Evolutionary conservation across 768 basidiomycete genomes (phyloP).

Genomic region (Rhizopogon roseolus): DNA sequence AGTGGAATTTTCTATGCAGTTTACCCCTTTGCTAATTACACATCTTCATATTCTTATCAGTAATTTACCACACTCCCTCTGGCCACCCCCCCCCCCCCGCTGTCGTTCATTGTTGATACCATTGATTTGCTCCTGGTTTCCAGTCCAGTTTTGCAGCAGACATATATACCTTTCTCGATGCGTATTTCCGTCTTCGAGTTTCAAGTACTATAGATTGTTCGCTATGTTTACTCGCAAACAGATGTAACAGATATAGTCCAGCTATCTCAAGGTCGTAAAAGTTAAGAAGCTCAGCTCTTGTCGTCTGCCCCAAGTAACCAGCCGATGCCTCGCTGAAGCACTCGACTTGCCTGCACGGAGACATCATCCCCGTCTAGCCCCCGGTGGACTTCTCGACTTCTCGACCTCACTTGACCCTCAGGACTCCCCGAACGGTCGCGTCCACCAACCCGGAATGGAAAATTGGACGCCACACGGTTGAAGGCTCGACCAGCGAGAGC

Average conservation of each 20-base stretch:
- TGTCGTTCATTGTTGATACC: constrained; percentile 21
- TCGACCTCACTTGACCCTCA: constrained; percentile 19
- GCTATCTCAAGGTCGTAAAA: not conserved
- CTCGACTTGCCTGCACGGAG: constrained; percentile 69
- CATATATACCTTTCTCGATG: constrained; percentile 20
- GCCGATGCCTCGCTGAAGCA: constrained; percentile 86
- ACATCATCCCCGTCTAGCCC: constrained; percentile 55
- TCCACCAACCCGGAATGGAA: constrained; percentile 61
- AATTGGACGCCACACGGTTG: constrained; percentile 68
- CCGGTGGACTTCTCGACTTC: constrained; percentile 35
- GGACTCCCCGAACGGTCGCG: constrained; percentile 19
- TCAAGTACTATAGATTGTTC: constrained; percentile 11
- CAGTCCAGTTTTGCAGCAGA: constrained; percentile 8
- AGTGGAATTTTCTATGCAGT: not conserved
- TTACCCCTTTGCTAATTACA: constrained; percentile 1
- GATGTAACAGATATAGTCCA: constrained; percentile 11
- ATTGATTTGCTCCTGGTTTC: constrained; percentile 11
- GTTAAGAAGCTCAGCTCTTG: constrained; percentile 9
- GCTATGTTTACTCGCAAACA: constrained; percentile 10
- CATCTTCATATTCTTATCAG: constrained; percentile 15
- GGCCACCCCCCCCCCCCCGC: not conserved
- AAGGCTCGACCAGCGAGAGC: constrained; percentile 78
- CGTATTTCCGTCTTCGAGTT: constrained; percentile 7
- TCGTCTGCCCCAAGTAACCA: constrained; percentile 93
- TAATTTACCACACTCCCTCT: constrained; percentile 16